Evolutionary conservation across 75 land plant species (phyloP).

Genomic region (Selaginella moellendorffii): DNA sequence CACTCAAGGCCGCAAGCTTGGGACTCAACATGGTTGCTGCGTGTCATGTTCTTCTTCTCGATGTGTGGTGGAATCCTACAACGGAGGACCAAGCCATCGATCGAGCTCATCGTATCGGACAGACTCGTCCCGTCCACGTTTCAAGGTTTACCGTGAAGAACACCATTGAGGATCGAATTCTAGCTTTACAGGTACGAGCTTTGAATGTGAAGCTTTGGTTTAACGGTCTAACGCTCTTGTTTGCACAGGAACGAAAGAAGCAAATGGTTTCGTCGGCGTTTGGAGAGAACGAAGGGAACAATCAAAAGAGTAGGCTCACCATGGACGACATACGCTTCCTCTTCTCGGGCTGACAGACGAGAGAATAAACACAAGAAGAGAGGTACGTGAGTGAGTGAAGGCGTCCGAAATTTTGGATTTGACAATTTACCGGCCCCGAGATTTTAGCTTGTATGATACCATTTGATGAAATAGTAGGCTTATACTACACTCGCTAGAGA

Average conservation of each 20-base stretch:
- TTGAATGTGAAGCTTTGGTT: too few species aligned
- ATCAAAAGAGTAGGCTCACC: constrained; percentile 44
- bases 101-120: constrained; percentile 95
- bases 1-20: constrained; percentile 87
- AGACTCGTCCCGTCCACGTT: constrained; percentile 77
- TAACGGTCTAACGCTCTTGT: too few species aligned
- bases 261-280: constrained; percentile 93
- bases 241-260: constrained; percentile 86
- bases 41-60: constrained; percentile 79
- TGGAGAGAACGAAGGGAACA: constrained; percentile 53
- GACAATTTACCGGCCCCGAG: too few species aligned
- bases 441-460: too few species aligned
- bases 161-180: constrained; percentile 91
- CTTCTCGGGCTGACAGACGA: constrained; percentile 46
- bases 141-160: constrained; percentile 74
- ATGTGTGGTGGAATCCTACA: constrained; percentile 99
- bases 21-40: constrained; percentile 96
- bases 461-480: too few species aligned
- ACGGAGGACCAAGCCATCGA: constrained; percentile 98
- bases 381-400: too few species aligned
- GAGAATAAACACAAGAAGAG: too few species aligned
- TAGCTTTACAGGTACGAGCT: constrained; percentile 91
- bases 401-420: too few species aligned
- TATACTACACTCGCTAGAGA: too few species aligned
- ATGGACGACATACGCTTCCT: constrained; percentile 66